These are phyloP conservation scores for Vinca minor DNA, from an alignment of 257 asterid species.

Conservation along the genomic window DNA sequence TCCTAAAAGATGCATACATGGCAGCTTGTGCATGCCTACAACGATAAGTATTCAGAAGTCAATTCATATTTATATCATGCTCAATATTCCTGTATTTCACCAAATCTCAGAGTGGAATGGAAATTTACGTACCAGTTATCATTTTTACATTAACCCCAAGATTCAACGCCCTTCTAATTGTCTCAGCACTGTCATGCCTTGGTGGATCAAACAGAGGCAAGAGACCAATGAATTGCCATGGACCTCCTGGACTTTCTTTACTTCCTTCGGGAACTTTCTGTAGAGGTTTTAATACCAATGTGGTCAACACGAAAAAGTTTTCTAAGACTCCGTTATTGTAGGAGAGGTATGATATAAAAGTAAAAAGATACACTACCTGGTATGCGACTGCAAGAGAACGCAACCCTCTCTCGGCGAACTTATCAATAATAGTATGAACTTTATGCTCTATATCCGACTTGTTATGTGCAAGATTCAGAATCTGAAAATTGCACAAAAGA, in stretches of 20 bases:
- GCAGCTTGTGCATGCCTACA: not conserved
- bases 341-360: not conserved
- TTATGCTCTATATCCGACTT: conserved; percentile 69
- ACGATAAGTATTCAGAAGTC: not conserved
- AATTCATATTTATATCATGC: not conserved
- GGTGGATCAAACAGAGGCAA: conserved; percentile 97
- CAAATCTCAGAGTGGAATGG: not conserved
- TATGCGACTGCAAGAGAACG: conserved; percentile 89
- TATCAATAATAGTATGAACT: conserved; percentile 75
- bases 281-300: not conserved
- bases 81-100: not conserved
- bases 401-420: conserved; percentile 86
- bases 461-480: conserved; percentile 72
- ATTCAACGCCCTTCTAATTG: conserved; percentile 73
- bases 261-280: conserved; percentile 83
- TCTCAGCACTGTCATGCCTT: conserved; percentile 89
- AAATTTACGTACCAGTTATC: conserved; percentile 58
- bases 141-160: conserved; percentile 93
- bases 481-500: conserved; percentile 31
- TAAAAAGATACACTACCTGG: conserved; percentile 39
- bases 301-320: not conserved
- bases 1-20: not conserved
- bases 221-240: conserved; percentile 87
- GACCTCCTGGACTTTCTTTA: conserved; percentile 80
- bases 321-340: not conserved